These are phyloP conservation scores for Penicillium sp. DNA, from an alignment of 2,329 filamentous ascomycete genomes.

Conservation along the genomic window DNA sequence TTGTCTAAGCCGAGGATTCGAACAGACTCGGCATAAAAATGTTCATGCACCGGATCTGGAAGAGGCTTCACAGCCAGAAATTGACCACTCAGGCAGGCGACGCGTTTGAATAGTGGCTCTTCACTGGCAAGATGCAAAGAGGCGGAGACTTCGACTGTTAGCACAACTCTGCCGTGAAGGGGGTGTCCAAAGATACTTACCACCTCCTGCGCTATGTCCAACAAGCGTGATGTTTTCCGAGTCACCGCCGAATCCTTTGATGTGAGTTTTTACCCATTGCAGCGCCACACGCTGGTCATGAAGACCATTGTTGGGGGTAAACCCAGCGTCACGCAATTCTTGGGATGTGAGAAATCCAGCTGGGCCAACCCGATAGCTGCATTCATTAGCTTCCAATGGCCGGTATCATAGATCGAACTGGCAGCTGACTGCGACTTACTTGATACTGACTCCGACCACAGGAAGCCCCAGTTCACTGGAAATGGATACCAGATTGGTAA, in stretches of 20 bases:
- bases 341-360: background rate
- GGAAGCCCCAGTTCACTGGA: background rate
- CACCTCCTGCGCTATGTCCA: background rate
- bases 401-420: background rate
- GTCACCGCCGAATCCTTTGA: conserved; percentile 44
- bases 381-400: background rate
- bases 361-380: background rate
- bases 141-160: background rate
- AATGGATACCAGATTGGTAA: background rate
- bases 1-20: background rate
- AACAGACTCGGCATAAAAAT: background rate
- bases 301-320: conserved; percentile 43
- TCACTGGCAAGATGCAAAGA: background rate
- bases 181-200: background rate
- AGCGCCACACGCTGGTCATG: conserved; percentile 49
- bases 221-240: conserved; percentile 34
- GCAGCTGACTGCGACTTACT: background rate
- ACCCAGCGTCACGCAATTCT: background rate
- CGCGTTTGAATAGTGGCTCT: background rate
- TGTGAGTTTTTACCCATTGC: conserved; percentile 43
- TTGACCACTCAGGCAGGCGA: background rate
- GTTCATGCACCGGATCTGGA: background rate
- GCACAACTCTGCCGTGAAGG: background rate
- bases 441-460: background rate
- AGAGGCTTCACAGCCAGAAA: background rate